Evolutionary conservation across 805 yeast species (phyloP), one percentile per base, ranked within the genome.

Genomic region (Suhomyces sp.): DNA sequence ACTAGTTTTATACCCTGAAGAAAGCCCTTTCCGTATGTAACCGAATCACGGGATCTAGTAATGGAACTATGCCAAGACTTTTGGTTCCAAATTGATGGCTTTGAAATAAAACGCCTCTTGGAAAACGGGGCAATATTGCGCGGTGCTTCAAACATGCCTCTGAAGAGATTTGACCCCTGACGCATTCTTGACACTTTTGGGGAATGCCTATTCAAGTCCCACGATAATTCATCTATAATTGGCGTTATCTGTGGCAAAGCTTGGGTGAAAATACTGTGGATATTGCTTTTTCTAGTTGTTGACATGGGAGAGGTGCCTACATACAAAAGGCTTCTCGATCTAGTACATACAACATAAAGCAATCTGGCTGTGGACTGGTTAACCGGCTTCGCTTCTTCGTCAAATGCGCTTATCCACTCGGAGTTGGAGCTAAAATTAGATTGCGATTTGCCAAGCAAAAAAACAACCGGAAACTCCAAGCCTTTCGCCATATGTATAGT

Each of bases 401-500:
- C 40, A 31, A 49, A 29, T 3, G 43, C 43, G 22, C 29, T 25
- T n/a, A 17, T 5, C 55, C 55, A 53, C 21, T 33, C 17, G 7
- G 51, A 37, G 20, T 15, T 43, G 33, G 31, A 40, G 6, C 44
- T 46, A 37, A 24, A 51, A 13, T 39, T n/a, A 21, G n/a, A 29
- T 3, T 29, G 12, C 12, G 44, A 19, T 12, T 43, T 37, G 41
- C 63, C 59, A 48, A 53, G 50, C 47, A 85, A 57, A 63, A 86
- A 86, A 1, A 85, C 89, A 10, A 85, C 72, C 0, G 91, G 90
- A 58, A 82, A 86, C 55, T 87, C 91, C 4, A 86, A 64, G 0
- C 94, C 93, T 58, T 87, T 87, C 1, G 92, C 83, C 0, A 88
- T 75, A 64, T 87, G 93, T 1, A 87, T 79, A 0, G 93, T 87